Evolutionary conservation across 2,329 filamentous ascomycete genomes (phyloP), one percentile per base, ranked within the genome.

Genomic region (Ceratocystis alfenasii): DNA sequence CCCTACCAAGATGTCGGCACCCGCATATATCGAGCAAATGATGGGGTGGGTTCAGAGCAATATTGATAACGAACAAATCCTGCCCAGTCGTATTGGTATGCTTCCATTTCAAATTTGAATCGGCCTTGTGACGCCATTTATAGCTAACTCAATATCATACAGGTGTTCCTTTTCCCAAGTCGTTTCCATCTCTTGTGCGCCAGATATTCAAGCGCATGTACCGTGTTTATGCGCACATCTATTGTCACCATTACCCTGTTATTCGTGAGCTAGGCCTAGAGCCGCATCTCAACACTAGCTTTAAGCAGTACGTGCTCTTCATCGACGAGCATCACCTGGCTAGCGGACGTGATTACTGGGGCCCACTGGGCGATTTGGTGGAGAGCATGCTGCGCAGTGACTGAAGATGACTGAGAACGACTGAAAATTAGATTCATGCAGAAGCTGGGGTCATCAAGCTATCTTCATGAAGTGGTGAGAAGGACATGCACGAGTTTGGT

Each of bases 121-220:
- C n/a, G 28, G 12, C 15, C 44, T 20, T 59, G 2, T 48, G 66
- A 6, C 50, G 25, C 64, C 46, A 64, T 69, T 28, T 68, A 2
- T 33, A 7, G 41, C 64, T 69, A 53, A 71, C 60, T n/a, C 33
- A 33, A 1, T 41, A 25, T 17, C 25, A 30, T 68, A 70, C 70
- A 85, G 90, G 94, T 70, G 92, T 97, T 10, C 89, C 93, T 4
- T 99, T 99, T 76, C 92, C 94, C 65, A 94, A 95, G 74, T 87
- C 88, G 22, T 99, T 99, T 78, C 87, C 90, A 6, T 81, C 86
- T 66, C 87, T 96, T 66, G 87, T 96, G 69, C 88, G 90, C 70
- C 93, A 96, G 77, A 91, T 99, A 74, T 97, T 97, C 85, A 99
- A 99, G 83, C 88, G 94, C 74, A 87, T 99, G 79, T 99, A 97